Percentiles rank a stretch among this genome's conserved stretches.
Conservation (phyloP, 2,329 filamentous ascomycete genomes). For the Aureobasidium vineae region DNA sequence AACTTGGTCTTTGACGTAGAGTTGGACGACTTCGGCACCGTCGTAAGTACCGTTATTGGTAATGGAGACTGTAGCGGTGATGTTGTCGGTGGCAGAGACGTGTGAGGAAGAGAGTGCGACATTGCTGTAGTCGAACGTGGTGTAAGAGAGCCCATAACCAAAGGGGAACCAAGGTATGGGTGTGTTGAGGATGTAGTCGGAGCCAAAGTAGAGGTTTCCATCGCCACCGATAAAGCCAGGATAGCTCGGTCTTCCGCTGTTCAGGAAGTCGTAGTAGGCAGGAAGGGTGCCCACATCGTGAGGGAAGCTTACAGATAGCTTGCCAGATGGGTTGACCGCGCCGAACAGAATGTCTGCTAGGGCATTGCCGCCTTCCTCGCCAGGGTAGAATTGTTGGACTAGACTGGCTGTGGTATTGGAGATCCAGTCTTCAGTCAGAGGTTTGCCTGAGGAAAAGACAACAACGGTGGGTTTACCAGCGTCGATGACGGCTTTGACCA, state of each 20-base stretch:
- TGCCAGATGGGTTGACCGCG: constrained; percentile 63
- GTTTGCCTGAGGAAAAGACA: constrained; percentile 68
- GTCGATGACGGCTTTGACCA: constrained; percentile 65
- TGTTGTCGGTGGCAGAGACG: constrained; percentile 50
- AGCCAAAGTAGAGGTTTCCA: constrained; percentile 62
- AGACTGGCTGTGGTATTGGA: constrained; percentile 62
- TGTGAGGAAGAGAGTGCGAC: constrained; percentile 52
- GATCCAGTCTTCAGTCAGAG: constrained; percentile 71
- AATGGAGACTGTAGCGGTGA: constrained; percentile 61
- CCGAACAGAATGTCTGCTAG: constrained; percentile 66
- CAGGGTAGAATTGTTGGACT: constrained; percentile 72
- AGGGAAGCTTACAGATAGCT: constrained; percentile 65
- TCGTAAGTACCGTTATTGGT: constrained; percentile 58
- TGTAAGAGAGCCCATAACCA: constrained; percentile 66
- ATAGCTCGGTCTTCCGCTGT: constrained; percentile 60
- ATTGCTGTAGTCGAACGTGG: constrained; percentile 60
- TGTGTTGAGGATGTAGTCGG: constrained; percentile 62
- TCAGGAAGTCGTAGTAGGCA: constrained; percentile 70
- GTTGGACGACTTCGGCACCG: constrained; percentile 65
- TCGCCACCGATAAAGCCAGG: constrained; percentile 56
- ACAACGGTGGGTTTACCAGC: constrained; percentile 67
- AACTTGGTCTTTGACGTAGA: constrained; percentile 64
- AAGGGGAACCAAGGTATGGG: constrained; percentile 64
- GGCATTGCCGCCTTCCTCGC: constrained; percentile 65
- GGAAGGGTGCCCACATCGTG: constrained; percentile 65